These are phyloP conservation scores for Neckera pumila DNA, from an alignment of 225 moss, liverwort and hornwort species.

Conservation along the genomic window DNA sequence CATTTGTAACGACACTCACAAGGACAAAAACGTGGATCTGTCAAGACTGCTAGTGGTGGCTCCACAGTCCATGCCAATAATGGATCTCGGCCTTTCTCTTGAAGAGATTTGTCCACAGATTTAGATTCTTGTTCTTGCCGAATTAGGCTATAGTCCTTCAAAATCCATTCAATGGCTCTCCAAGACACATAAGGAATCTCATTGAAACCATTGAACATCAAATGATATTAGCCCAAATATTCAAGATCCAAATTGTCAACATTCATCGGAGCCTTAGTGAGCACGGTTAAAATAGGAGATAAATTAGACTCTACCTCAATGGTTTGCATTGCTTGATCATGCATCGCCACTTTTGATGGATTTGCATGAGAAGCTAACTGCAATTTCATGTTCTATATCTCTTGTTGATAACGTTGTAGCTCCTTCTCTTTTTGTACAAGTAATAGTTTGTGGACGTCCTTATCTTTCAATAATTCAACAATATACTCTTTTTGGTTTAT, in stretches of 20 bases:
- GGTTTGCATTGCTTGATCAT: background rate
- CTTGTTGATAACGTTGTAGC: no score
- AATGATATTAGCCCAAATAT: background rate
- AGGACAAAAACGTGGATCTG: background rate
- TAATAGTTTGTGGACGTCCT: no score
- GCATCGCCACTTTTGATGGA: background rate
- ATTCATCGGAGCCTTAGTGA: background rate
- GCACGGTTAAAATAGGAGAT: background rate
- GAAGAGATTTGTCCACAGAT: background rate
- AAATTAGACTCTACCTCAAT: background rate
- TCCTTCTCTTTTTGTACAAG: no score
- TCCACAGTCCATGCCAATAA: background rate
- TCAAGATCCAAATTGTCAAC: no score
- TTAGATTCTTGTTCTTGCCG: background rate
- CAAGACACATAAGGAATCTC: background rate
- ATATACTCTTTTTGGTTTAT: no score
- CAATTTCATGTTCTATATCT: no score
- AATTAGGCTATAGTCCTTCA: background rate
- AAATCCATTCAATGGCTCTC: background rate
- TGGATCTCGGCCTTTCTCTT: background rate
- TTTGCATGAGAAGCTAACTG: no score
- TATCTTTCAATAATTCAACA: no score
- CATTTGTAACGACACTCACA: background rate
- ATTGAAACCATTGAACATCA: background rate
- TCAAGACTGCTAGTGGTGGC: background rate